phyloP scores from a whole-genome alignment of 129 eudicot species.

The carrot (Daucus carota) region DH1_v3.0 NC_030384.2:49747501-49748000 shows the following conservation, averaged over 20 bases:
- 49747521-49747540: not conserved
- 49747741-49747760: conserved; percentile 8
- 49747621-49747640: conserved; percentile 30
- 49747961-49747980: not conserved
- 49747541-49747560: conserved; percentile 33
- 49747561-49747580: conserved; percentile 11
- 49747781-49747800: conserved; percentile 29
- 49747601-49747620: conserved; percentile 57
- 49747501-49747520: not conserved
- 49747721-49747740: conserved; percentile 27
- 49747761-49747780: conserved; percentile 31
- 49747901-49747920: conserved; percentile 41
- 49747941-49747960: not conserved
- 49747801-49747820: conserved; percentile 21
- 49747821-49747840: conserved; percentile 14
- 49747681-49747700: conserved; percentile 8
- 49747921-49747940: conserved; percentile 46
- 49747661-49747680: conserved; percentile 25
- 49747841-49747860: not conserved
- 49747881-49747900: conserved; percentile 48
- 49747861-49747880: conserved; percentile 7
- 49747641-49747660: conserved; percentile 40
- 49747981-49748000: not conserved
- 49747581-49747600: conserved; percentile 45
- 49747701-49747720: conserved; percentile 21